These are phyloP conservation scores for Chimonanthus praecox DNA, from an alignment of 164 flowering plant genomes.

Conservation along the genomic window DNA sequence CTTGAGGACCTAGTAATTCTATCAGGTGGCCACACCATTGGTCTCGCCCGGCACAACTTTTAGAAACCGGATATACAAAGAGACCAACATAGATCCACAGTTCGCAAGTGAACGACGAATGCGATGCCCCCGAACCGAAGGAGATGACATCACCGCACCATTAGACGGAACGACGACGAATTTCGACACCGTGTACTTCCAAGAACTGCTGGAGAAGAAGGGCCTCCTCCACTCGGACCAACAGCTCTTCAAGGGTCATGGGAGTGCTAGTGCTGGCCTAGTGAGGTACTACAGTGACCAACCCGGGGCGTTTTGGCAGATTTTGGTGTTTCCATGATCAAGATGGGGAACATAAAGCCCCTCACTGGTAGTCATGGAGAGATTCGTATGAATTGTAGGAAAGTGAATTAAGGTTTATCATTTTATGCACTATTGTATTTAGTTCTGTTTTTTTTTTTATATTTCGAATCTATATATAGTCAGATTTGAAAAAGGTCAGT, in stretches of 20 bases:
- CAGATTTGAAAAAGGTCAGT: no score
- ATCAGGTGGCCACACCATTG: constrained; percentile 31
- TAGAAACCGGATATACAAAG: constrained; percentile 23
- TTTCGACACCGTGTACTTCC: constrained; percentile 23
- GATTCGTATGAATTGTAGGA: constrained; percentile 27
- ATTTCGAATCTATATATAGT: no score
- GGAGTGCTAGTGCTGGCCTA: constrained; percentile 15
- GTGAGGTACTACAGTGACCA: constrained; percentile 20
- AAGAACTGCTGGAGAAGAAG: constrained; percentile 11
- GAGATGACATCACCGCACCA: constrained; percentile 15
- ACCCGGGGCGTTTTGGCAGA: constrained; percentile 13
- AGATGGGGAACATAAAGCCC: constrained; percentile 23
- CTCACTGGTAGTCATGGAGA: constrained; percentile 25
- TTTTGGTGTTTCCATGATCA: constrained; percentile 29
- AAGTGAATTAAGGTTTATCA: constrained; percentile 10
- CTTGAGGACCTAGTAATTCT: constrained; percentile 23
- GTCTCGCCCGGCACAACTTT: constrained; percentile 19
- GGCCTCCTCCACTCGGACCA: constrained; percentile 37
- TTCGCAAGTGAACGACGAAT: constrained; percentile 1
- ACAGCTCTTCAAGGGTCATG: constrained; percentile 21
- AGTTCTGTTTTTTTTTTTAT: no score
- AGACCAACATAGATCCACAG: constrained; percentile 22
- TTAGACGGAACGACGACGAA: constrained; percentile 12
- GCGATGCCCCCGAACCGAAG: constrained; percentile 20
- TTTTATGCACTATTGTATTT: no score